Evolutionary conservation across 1,284 basidiomycete genomes (phyloP).

Genomic region (Leccinum subatratum): DNA sequence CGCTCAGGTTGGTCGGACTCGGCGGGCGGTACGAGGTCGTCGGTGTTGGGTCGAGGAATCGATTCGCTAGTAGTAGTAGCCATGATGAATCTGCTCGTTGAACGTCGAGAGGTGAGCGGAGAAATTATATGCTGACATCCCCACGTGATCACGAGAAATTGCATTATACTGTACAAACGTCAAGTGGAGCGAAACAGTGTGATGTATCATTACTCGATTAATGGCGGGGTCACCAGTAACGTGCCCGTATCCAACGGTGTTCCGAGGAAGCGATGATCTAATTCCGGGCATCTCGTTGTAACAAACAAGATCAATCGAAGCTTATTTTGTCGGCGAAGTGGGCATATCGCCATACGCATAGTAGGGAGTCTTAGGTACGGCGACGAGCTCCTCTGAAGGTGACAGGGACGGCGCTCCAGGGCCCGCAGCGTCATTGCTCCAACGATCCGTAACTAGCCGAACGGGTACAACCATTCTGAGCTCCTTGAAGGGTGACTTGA

Average conservation of each 20-base stretch:
- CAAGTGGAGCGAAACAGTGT: neutral
- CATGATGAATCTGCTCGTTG: conserved; percentile 3
- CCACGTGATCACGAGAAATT: conserved; percentile 23
- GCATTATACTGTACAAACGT: conserved; percentile 1
- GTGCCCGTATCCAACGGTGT: conserved; percentile 1
- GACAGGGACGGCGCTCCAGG: conserved; percentile 31
- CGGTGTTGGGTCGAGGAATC: neutral
- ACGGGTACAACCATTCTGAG: conserved; percentile 58
- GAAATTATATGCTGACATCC: conserved; percentile 5
- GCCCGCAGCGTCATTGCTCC: conserved; percentile 42
- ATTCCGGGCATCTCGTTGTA: neutral
- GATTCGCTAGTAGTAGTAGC: conserved; percentile 1
- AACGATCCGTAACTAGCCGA: conserved; percentile 63
- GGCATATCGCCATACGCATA: too few species aligned
- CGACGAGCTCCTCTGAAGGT: conserved; percentile 28
- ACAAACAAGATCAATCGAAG: neutral
- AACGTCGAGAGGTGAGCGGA: too few species aligned
- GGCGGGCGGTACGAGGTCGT: neutral
- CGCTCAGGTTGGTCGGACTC: conserved; percentile 6
- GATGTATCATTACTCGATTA: conserved; percentile 2
- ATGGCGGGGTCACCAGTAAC: conserved; percentile 1
- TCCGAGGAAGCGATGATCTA: conserved; percentile 1
- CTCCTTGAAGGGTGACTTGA: conserved; percentile 52
- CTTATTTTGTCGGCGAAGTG: neutral
- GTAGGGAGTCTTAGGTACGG: conserved; percentile 10